phyloP scores from a whole-genome alignment of 352 stramenopile genomes.

The Saprolegnia parasitica region DNA sequence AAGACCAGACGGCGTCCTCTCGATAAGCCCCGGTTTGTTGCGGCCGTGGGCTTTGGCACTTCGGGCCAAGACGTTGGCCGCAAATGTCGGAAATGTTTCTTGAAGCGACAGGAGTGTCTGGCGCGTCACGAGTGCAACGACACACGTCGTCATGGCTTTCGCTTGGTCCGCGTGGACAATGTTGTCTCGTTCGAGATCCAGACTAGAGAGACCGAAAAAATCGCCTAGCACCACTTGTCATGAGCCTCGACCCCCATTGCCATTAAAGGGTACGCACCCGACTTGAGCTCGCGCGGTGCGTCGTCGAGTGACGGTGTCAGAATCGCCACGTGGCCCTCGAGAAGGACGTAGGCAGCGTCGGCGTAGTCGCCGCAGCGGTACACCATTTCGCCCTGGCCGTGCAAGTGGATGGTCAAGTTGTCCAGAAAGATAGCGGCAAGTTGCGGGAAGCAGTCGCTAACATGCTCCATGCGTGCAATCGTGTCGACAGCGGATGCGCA shows the following conservation, averaged over 20 bases:
- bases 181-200: conserved; percentile 16
- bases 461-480: conserved; percentile 42
- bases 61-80: background rate
- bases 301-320: background rate
- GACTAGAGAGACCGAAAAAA: conserved; percentile 24
- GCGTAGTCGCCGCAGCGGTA: conserved; percentile 23
- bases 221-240: conserved; percentile 1
- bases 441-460: conserved; percentile 8
- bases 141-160: conserved; percentile 12
- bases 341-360: conserved; percentile 12
- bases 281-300: background rate
- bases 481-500: conserved; percentile 56
- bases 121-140: conserved; percentile 18
- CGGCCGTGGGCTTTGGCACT: background rate
- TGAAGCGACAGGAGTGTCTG: conserved; percentile 8
- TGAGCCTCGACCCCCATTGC: background rate
- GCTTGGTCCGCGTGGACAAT: conserved; percentile 24
- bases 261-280: background rate
- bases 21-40: background rate
- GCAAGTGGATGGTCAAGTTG: conserved; percentile 54
- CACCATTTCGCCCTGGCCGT: conserved; percentile 27
- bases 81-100: conserved; percentile 22
- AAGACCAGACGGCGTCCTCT: background rate
- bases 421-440: conserved; percentile 42
- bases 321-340: conserved; percentile 5